phyloP scores from a whole-genome alignment of 2,329 filamentous ascomycete genomes.

The Scopulariopsis brevicaulis region DNA sequence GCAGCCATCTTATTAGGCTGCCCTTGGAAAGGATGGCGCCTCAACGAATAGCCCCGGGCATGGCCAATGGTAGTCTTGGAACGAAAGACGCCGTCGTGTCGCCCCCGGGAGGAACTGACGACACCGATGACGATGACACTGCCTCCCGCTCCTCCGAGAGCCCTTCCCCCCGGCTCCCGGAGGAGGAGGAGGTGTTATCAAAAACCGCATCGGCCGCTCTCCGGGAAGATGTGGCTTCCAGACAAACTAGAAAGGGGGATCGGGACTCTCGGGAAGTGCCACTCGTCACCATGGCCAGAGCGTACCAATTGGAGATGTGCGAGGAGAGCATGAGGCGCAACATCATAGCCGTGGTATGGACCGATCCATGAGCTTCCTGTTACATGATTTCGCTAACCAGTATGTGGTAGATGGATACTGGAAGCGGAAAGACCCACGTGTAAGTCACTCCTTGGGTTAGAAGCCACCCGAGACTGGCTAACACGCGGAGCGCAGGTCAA shows the following conservation, averaged over 20 bases:
- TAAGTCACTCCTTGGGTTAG: constrained; percentile 24
- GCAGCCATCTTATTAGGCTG: background rate
- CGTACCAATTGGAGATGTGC: constrained; percentile 70
- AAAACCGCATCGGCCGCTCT: background rate
- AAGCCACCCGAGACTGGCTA: background rate
- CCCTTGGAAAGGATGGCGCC: background rate
- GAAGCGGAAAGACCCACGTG: constrained; percentile 70
- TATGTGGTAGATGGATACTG: constrained; percentile 59
- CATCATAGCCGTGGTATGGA: constrained; percentile 54
- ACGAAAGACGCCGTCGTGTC: background rate
- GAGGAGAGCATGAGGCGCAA: constrained; percentile 57
- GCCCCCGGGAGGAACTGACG: background rate
- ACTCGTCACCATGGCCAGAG: constrained; percentile 32
- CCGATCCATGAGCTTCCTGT: background rate
- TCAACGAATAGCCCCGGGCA: background rate
- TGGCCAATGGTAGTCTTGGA: background rate
- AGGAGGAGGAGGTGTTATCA: background rate
- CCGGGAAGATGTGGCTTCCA: background rate
- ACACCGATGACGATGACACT: background rate
- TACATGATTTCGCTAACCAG: background rate
- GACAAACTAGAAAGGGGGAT: constrained; percentile 16
- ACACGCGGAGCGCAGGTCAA: constrained; percentile 35
- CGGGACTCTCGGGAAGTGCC: constrained; percentile 4
- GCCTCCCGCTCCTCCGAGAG: background rate
- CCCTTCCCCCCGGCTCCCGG: background rate